Conservation (phyloP, 1,284 basidiomycete species). For the Grifola frondosa region DNA sequence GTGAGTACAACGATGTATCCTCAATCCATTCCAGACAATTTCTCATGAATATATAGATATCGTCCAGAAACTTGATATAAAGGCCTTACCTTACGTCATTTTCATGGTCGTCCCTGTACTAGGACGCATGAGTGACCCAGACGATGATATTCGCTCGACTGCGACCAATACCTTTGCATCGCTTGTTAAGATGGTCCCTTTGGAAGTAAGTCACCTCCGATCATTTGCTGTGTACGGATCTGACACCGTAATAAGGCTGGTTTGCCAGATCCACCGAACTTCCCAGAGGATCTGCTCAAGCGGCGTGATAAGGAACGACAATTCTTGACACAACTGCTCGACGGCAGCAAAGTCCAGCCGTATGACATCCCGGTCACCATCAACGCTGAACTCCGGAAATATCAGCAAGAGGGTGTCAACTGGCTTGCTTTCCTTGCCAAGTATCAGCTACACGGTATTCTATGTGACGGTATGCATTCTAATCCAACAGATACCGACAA, state of each 20-base stretch:
- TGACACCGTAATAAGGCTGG: constrained; percentile 79
- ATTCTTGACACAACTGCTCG: constrained; percentile 92
- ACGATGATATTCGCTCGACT: constrained; percentile 89
- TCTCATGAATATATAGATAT: constrained; percentile 76
- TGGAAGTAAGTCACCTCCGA: constrained; percentile 65
- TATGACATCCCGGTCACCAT: constrained; percentile 88
- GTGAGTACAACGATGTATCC: no score
- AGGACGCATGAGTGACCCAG: constrained; percentile 95
- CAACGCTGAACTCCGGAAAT: constrained; percentile 94
- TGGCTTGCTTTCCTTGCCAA: constrained; percentile 98
- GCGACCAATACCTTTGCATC: constrained; percentile 97
- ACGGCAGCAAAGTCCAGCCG: constrained; percentile 91
- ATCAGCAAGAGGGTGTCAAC: constrained; percentile 98
- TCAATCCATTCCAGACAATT: no score
- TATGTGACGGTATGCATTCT: constrained; percentile 84
- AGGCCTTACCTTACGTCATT: constrained; percentile 94
- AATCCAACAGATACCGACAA: neutral
- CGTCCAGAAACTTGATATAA: constrained; percentile 89
- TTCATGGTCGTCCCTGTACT: constrained; percentile 97
- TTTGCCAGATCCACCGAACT: constrained; percentile 91
- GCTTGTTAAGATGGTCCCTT: constrained; percentile 98
- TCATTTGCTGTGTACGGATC: neutral
- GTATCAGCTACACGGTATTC: constrained; percentile 96
- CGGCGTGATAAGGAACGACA: constrained; percentile 87
- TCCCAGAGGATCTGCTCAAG: constrained; percentile 87